Base-by-base conservation (phyloP, 2,329 filamentous ascomycete genomes). In the Passalora sequoiae region DNA sequence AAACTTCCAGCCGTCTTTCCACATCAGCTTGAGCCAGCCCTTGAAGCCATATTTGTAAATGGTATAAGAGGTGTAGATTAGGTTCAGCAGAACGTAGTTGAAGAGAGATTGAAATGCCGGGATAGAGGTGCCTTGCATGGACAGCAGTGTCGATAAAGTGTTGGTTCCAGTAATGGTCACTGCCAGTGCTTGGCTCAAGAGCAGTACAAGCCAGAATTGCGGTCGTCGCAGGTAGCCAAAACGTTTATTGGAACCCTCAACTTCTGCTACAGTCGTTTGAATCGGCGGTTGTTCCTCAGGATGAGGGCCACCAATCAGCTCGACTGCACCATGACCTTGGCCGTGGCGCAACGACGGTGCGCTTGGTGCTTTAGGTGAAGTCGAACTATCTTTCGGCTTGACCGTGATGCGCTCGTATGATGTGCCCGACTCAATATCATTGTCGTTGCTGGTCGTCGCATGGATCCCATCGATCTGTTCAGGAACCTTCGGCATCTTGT, bases 31-130 rank as follows among this genome's bases (percentile, higher is more conserved):
- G 35, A 69, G 61, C 76, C 85, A 94, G 57, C 77, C 78, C 59
- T 78, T 80, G 56, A 81, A 74, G 4, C 92, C 91, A 61, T 94
- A 87, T 55, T 77, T 76, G 71, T 86, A 85, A 24, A 96, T 69
- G 10, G 87, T 89, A 60, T 85, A 80, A 28, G 80, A 75, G 17
- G 87, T 84, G 72, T 94, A 98, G 62, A 96, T 78, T 46, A 87
- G 43, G 49, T 83, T 83, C 52, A 98, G 77, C 38, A 96, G 69
- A 31, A 89, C 76, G 68, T 98, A 98, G 69, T 92, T 95, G 76
- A 96, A 94, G 59, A 97, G 78, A 21, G 86, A 88, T 70, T 98
- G 92, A 72, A 97, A 95, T 43, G 92, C 88, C 6, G 92, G 92
- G 55, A 97, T 94, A 49, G 79, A 88, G 54, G 84, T 89, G 38